Base-by-base conservation (phyloP, 306 rosid species). In the Quercus alba region DNA sequence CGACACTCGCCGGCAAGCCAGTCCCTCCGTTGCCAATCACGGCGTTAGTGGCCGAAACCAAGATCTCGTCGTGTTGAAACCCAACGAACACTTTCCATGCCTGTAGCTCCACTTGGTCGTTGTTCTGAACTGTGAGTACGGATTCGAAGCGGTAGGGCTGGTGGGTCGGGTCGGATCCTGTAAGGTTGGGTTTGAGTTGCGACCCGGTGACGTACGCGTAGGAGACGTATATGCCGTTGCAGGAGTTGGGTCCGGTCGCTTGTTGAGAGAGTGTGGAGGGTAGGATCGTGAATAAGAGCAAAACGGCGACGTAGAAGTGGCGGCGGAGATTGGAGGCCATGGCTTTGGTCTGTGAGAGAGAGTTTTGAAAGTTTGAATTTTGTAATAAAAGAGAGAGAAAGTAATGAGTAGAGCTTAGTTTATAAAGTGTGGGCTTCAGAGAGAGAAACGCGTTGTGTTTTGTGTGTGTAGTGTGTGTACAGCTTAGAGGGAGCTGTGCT, bases 101-200 rank as follows among this genome's bases (percentile, higher is more conserved):
- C 84, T 91, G 89, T 71, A 96, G 94, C 51, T 90, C 94, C 12
- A 88, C 87, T 28, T 67, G 87, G 11, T 97, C 99, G 84, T 90
- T 91, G 92, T 93, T 96, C 73, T 91, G 93, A 17, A 96, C 87
- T 0, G 88, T 90, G 12, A 96, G 76, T 12, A 85, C 79, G 0
- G 99, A 96, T 75, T 96, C 91, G 84, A 96, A 96, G 26, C 97
- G 86, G 85, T 91, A 89, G 0, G 97, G 89, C 74, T 96, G 99
- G 17, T 15, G 3, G 0, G 79, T 3, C 0, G 81, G 74, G 35
- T 77, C 82, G 80, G 93, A 62, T 49, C 54, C 54, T 44, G 55
- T 72, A 74, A 84, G 83, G 70, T 85, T 86, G 0, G 98, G 99
- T 2, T 93, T 72, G 7, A 96, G 78, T 5, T 61, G 41, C 19